Evolutionary conservation across 2,329 filamentous ascomycete genomes (phyloP).

Genomic region (Pseudogymnoascus sp.): DNA sequence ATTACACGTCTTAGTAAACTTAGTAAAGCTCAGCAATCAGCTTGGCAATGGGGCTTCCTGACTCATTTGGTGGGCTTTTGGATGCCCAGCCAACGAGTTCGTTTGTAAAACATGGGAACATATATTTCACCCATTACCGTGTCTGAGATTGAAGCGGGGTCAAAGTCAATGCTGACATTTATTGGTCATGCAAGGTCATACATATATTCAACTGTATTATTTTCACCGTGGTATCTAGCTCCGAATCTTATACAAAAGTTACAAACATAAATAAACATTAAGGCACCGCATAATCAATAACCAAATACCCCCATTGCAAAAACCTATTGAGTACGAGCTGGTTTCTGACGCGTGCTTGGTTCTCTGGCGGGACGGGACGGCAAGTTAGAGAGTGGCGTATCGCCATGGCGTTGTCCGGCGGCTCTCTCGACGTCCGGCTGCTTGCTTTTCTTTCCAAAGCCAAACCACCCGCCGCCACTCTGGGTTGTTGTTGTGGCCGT

Average conservation of each 20-base stretch:
- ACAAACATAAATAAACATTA: constrained; percentile 4
- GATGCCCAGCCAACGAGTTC: background rate
- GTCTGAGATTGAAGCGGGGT: background rate
- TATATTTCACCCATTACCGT: background rate
- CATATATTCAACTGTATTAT: background rate
- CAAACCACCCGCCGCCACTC: constrained; percentile 23
- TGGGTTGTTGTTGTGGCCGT: constrained; percentile 8
- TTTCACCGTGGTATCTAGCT: background rate
- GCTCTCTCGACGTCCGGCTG: constrained; percentile 23
- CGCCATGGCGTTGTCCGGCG: background rate
- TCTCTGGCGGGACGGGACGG: background rate
- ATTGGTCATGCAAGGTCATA: background rate
- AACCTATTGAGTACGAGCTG: background rate
- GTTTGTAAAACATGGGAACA: background rate
- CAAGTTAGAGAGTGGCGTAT: constrained; percentile 1
- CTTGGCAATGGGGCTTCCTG: background rate
- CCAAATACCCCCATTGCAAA: background rate
- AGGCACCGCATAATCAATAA: background rate
- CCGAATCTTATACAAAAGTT: background rate
- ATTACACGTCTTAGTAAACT: constrained; percentile 1
- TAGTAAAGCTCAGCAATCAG: background rate
- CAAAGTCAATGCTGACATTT: background rate
- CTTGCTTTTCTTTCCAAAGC: constrained; percentile 28
- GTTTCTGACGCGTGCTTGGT: background rate
- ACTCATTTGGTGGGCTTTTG: background rate